A percentile compares a stretch with the other conserved stretches of the same genome.
Evolutionary conservation across 352 stramenopile species (phyloP).

Genomic region (Phytophthora quininea): DNA sequence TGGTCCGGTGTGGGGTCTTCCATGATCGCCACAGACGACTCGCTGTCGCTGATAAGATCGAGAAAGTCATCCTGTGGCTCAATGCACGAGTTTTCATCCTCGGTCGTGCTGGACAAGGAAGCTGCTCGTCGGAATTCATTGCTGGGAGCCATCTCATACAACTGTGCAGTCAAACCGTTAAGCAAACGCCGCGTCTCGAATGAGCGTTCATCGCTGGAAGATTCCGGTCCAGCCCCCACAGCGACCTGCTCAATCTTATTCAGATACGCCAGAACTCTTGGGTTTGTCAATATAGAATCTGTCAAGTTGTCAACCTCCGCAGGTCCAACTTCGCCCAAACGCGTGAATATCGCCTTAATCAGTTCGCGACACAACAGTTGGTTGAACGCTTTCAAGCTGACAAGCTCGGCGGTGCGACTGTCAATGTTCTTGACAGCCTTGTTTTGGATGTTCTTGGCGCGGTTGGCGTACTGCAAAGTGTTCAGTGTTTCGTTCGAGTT

Average conservation of each 20-base stretch:
- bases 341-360: constrained; percentile 58
- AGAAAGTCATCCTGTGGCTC: constrained; percentile 23
- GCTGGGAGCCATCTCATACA: constrained; percentile 26
- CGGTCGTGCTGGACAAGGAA: constrained; percentile 20
- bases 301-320: constrained; percentile 35
- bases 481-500: constrained; percentile 82
- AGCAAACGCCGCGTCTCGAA: constrained; percentile 27
- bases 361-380: constrained; percentile 71
- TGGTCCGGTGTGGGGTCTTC: constrained; percentile 32
- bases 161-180: constrained; percentile 22
- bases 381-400: constrained; percentile 73
- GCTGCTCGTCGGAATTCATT: constrained; percentile 4
- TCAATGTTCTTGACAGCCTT: constrained; percentile 91
- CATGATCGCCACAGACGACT: constrained; percentile 44
- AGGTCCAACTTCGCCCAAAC: constrained; percentile 24
- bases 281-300: constrained; percentile 51
- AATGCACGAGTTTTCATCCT: constrained; percentile 15
- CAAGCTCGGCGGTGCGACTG: constrained; percentile 72
- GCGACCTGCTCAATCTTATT: constrained; percentile 59
- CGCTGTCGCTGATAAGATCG: constrained; percentile 41
- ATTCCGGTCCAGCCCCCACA: constrained; percentile 24
- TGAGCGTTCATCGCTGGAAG: constrained; percentile 27
- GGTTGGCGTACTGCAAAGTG: constrained; percentile 88
- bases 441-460: constrained; percentile 90
- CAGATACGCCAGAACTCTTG: constrained; percentile 59